Conservation (phyloP, 2,329 filamentous ascomycete genomes). For the Colletotrichum musae region DNA sequence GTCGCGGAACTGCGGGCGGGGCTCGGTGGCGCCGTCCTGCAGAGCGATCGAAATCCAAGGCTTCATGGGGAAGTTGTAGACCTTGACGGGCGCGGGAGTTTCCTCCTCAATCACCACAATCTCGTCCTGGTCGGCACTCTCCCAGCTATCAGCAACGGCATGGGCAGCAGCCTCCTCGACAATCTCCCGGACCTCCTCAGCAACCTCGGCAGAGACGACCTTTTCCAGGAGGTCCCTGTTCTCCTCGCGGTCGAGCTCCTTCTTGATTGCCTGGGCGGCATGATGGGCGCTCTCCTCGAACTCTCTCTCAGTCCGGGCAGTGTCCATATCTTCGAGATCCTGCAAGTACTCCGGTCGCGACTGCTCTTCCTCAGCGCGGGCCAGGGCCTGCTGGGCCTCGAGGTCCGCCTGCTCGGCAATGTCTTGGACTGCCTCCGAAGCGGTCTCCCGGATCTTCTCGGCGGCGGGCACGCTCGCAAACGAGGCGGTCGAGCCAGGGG, state of each 20-base stretch:
- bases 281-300: slow-evolving; percentile 65
- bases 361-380: slow-evolving; percentile 72
- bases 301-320: slow-evolving; percentile 67
- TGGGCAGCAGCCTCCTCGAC: slow-evolving; percentile 71
- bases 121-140: slow-evolving; percentile 84
- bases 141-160: slow-evolving; percentile 88
- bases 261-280: slow-evolving; percentile 64
- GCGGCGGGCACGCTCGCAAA: slow-evolving; percentile 41
- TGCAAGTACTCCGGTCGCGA: slow-evolving; percentile 68
- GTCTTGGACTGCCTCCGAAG: slow-evolving; percentile 78
- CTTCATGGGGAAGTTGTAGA: slow-evolving; percentile 97
- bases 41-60: slow-evolving; percentile 94
- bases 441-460: slow-evolving; percentile 70
- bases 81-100: slow-evolving; percentile 76
- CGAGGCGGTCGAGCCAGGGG: slow-evolving; percentile 41
- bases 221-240: slow-evolving; percentile 69
- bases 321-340: slow-evolving; percentile 64
- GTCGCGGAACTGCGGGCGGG: slow-evolving; percentile 77
- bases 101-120: slow-evolving; percentile 77
- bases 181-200: slow-evolving; percentile 63
- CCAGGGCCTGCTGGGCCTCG: slow-evolving; percentile 76
- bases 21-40: slow-evolving; percentile 67
- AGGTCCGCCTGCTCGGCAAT: slow-evolving; percentile 69
- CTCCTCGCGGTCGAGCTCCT: slow-evolving; percentile 68
- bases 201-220: slow-evolving; percentile 64